phyloP scores from a whole-genome alignment of 148 eudicot genomes.

The Linanthus parryae region DNA sequence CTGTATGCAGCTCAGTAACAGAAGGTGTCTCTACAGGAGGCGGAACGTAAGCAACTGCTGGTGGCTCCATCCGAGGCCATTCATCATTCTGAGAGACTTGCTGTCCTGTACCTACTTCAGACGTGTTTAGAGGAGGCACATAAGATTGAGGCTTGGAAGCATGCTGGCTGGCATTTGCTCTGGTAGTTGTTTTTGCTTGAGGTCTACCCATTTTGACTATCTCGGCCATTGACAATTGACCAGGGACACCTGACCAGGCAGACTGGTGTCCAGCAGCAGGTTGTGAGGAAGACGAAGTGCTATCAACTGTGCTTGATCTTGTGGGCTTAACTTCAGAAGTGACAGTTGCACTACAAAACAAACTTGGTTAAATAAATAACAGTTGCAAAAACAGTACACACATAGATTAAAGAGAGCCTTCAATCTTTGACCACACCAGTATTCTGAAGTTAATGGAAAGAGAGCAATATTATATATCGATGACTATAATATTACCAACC shows the following conservation, averaged over 20 bases:
- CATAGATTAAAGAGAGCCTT: neutral
- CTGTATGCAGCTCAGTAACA: conserved; percentile 40
- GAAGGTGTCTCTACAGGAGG: conserved; percentile 31
- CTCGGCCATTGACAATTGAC: conserved; percentile 90
- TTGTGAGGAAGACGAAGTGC: conserved; percentile 30
- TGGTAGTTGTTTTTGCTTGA: conserved; percentile 41
- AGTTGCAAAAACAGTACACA: neutral
- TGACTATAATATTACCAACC: conserved; percentile 29
- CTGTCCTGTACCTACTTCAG: conserved; percentile 22
- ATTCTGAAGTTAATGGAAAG: neutral
- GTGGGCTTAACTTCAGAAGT: conserved; percentile 26
- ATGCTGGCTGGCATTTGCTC: conserved; percentile 27
- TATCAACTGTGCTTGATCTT: conserved; percentile 28
- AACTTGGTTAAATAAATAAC: conserved; percentile 5
- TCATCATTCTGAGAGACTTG: conserved; percentile 46
- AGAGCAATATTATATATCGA: neutral
- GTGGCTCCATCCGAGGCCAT: conserved; percentile 71
- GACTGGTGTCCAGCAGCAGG: conserved; percentile 57
- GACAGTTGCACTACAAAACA: conserved; percentile 45
- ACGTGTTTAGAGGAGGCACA: conserved; percentile 22
- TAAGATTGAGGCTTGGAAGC: conserved; percentile 25
- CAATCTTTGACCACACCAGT: neutral
- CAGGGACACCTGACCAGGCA: conserved; percentile 63
- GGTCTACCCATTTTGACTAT: conserved; percentile 92
- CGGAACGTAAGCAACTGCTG: conserved; percentile 30